Evolutionary conservation across 257 asterid species (phyloP).

Genomic region (Solanum sejunctum): DNA sequence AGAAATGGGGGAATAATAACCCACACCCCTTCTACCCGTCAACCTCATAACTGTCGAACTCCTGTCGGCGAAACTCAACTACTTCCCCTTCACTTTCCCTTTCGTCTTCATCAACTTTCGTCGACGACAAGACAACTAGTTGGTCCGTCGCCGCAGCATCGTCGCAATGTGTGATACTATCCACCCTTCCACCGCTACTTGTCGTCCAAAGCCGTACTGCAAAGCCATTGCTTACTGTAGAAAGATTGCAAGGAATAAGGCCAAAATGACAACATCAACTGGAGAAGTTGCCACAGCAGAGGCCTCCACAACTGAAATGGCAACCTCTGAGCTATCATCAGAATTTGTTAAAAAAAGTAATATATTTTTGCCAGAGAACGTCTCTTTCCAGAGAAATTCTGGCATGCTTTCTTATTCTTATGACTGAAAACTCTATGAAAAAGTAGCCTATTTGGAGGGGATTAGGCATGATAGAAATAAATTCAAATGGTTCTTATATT

Average conservation of each 20-base stretch:
- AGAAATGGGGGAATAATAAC: too few relatives aligned
- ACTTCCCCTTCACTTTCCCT: conserved; percentile 44
- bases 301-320: conserved; percentile 51
- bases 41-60: too few relatives aligned
- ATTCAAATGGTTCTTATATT: too few relatives aligned
- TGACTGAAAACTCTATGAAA: too few relatives aligned
- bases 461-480: too few relatives aligned
- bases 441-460: too few relatives aligned
- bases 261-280: conserved; percentile 42
- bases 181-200: conserved; percentile 19
- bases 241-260: conserved; percentile 47
- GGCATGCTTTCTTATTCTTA: too few relatives aligned
- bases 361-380: too few relatives aligned
- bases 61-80: conserved; percentile 6
- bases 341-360: conserved; percentile 34
- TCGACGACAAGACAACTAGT: conserved; percentile 27
- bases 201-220: conserved; percentile 21
- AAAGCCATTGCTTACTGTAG: conserved; percentile 45
- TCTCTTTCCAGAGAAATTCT: too few relatives aligned
- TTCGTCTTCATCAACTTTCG: conserved; percentile 32
- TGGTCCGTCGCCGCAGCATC: conserved; percentile 20
- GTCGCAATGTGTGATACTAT: conserved; percentile 26
- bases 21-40: too few relatives aligned
- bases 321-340: conserved; percentile 34
- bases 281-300: conserved; percentile 55